These are phyloP conservation scores for Annulohypoxylon moriforme DNA, from an alignment of 495 filamentous ascomycete genomes.

Conservation along the genomic window DNA sequence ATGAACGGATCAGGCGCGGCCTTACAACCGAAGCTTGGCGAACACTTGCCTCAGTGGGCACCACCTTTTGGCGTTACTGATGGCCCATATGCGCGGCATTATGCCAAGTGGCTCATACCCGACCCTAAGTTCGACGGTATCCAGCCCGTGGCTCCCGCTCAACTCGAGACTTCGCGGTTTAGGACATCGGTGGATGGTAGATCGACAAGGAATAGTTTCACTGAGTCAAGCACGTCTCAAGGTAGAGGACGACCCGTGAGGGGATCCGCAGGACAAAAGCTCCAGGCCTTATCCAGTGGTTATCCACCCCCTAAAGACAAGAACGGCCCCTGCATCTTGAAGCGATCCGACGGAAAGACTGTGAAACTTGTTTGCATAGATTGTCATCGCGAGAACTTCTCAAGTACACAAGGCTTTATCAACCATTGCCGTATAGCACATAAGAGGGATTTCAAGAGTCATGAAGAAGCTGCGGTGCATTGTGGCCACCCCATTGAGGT, in stretches of 20 bases:
- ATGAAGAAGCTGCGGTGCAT: constrained; percentile 91
- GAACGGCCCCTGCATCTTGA: constrained; percentile 63
- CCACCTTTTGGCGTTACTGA: constrained; percentile 89
- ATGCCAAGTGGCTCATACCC: constrained; percentile 91
- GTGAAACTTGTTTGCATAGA: constrained; percentile 89
- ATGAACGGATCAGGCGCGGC: constrained; percentile 77
- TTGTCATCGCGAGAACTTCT: constrained; percentile 89
- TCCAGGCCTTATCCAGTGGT: constrained; percentile 77
- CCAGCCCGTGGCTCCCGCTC: constrained; percentile 52
- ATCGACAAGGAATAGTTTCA: constrained; percentile 77
- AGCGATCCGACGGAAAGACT: constrained; percentile 64
- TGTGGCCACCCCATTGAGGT: constrained; percentile 85
- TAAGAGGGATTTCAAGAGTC: constrained; percentile 87
- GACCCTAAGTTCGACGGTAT: constrained; percentile 87
- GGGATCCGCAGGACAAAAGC: constrained; percentile 67
- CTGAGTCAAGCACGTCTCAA: constrained; percentile 62
- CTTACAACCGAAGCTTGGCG: constrained; percentile 65
- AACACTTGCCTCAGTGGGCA: constrained; percentile 72
- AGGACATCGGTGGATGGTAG: constrained; percentile 70
- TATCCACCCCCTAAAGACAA: constrained; percentile 77
- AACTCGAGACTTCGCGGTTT: constrained; percentile 50
- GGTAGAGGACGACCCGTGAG: constrained; percentile 72
- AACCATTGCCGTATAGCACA: constrained; percentile 98
- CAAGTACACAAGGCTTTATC: constrained; percentile 95
- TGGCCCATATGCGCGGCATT: constrained; percentile 93